A percentile compares a stretch with the other conserved stretches of the same genome.
Conservation (phyloP, 2,329 filamentous ascomycete genomes). For the Myotisia sp. region DNA sequence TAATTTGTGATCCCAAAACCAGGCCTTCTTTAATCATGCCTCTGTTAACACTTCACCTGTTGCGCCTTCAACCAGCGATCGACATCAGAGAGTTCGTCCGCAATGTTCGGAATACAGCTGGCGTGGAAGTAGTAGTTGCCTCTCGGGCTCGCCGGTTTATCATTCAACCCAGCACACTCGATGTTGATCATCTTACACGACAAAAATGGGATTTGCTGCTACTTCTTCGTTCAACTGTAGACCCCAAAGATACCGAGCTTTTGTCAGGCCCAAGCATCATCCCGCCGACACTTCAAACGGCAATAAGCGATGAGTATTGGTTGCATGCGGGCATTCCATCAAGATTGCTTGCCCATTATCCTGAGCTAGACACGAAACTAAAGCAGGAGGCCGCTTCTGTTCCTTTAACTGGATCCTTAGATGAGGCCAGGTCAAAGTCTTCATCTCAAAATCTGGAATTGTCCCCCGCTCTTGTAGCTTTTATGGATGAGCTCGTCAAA, state of each 20-base stretch:
- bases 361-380: slow-evolving; percentile 13
- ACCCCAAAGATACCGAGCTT: no score
- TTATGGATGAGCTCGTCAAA: slow-evolving; percentile 29
- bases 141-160: slow-evolving; percentile 25
- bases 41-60: slow-evolving; percentile 23
- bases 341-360: slow-evolving; percentile 20
- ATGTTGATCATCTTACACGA: slow-evolving; percentile 17
- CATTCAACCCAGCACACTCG: slow-evolving; percentile 22
- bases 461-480: slow-evolving; percentile 36
- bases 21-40: no score
- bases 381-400: slow-evolving; percentile 16
- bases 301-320: slow-evolving; percentile 20
- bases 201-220: slow-evolving; percentile 25
- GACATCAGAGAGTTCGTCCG: slow-evolving; percentile 17
- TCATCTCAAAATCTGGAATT: slow-evolving; percentile 41
- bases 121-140: slow-evolving; percentile 20
- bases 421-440: slow-evolving; percentile 19
- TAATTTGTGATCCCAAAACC: no score
- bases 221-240: slow-evolving; percentile 18
- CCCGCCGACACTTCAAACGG: slow-evolving; percentile 12
- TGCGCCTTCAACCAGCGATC: slow-evolving; percentile 17
- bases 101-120: slow-evolving; percentile 15
- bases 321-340: slow-evolving; percentile 24
- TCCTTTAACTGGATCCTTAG: slow-evolving; percentile 22
- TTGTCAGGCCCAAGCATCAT: no score